phyloP scores from a whole-genome alignment of 2,329 filamentous ascomycete species.

The Neofusicoccum kwambonambiense region DNA sequence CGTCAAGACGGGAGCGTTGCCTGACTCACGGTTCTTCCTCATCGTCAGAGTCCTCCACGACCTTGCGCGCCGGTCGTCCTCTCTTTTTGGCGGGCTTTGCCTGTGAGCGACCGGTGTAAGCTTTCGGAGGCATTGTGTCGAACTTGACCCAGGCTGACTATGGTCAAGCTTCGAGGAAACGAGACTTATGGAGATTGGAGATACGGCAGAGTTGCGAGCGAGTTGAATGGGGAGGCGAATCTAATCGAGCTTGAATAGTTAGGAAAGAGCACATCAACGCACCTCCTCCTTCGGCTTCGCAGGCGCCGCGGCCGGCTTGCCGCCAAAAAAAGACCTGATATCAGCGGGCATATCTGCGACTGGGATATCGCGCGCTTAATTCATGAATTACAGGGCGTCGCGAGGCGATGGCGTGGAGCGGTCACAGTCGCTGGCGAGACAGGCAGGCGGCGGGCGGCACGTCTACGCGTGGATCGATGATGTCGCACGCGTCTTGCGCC shows the following conservation, averaged over 20 bases:
- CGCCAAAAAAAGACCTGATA: slow-evolving; percentile 87
- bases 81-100: slow-evolving; percentile 44
- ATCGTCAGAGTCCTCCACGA: slow-evolving; percentile 70
- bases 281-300: slow-evolving; percentile 43
- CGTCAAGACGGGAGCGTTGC: not conserved
- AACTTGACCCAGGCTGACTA: not conserved
- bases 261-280: slow-evolving; percentile 19
- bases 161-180: not conserved
- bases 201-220: not conserved
- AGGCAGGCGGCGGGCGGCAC: not conserved
- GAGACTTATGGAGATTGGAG: not conserved
- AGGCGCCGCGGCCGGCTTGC: slow-evolving; percentile 59
- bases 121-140: not conserved
- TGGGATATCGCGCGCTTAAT: not conserved
- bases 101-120: slow-evolving; percentile 21
- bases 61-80: slow-evolving; percentile 25
- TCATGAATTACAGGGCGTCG: not conserved
- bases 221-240: not conserved
- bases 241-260: not conserved
- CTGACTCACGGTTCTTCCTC: slow-evolving; percentile 57
- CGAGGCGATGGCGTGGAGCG: not conserved
- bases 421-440: not conserved
- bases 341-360: slow-evolving; percentile 67
- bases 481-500: slow-evolving; percentile 14
- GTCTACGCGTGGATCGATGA: slow-evolving; percentile 15